Conservation (phyloP, 2,329 filamentous ascomycete genomes). For the Cladophialophora exuberans region DNA sequence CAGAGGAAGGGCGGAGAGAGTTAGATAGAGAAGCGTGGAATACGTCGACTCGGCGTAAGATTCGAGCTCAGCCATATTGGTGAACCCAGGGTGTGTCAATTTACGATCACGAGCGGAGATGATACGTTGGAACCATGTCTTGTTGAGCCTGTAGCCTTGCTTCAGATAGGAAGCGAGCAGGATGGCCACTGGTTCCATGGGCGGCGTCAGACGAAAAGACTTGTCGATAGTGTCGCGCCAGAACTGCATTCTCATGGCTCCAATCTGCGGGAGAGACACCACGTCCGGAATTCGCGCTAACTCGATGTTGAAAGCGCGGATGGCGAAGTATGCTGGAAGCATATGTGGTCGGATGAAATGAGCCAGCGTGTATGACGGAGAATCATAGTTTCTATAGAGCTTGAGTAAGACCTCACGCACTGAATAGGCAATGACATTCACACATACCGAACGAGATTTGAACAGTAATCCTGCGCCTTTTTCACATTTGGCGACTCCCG, state of each 20-base stretch:
- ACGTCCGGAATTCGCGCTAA: slow-evolving; percentile 87
- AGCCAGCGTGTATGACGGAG: slow-evolving; percentile 82
- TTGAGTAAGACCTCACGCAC: background rate
- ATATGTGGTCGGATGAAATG: slow-evolving; percentile 78
- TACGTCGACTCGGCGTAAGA: slow-evolving; percentile 94
- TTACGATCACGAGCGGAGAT: slow-evolving; percentile 81
- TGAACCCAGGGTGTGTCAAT: slow-evolving; percentile 80
- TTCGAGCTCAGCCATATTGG: slow-evolving; percentile 73
- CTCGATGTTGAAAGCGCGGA: slow-evolving; percentile 91
- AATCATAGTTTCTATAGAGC: slow-evolving; percentile 76
- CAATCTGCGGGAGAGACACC: slow-evolving; percentile 84
- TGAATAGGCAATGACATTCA: background rate
- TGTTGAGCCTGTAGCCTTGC: slow-evolving; percentile 56
- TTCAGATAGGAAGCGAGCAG: slow-evolving; percentile 75
- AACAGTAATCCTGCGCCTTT: slow-evolving; percentile 61
- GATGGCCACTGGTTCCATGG: slow-evolving; percentile 88
- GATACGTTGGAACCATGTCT: slow-evolving; percentile 75
- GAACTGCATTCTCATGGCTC: slow-evolving; percentile 88
- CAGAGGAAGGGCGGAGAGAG: slow-evolving; percentile 76
- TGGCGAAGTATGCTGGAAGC: slow-evolving; percentile 82
- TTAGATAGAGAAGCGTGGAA: slow-evolving; percentile 87
- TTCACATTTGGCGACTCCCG: slow-evolving; percentile 52
- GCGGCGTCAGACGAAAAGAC: slow-evolving; percentile 75
- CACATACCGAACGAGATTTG: slow-evolving; percentile 58
- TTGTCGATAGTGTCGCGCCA: slow-evolving; percentile 85